Evolutionary conservation across 495 filamentous ascomycete genomes (phyloP).

Genomic region (Astrothelium macrocarpum): DNA sequence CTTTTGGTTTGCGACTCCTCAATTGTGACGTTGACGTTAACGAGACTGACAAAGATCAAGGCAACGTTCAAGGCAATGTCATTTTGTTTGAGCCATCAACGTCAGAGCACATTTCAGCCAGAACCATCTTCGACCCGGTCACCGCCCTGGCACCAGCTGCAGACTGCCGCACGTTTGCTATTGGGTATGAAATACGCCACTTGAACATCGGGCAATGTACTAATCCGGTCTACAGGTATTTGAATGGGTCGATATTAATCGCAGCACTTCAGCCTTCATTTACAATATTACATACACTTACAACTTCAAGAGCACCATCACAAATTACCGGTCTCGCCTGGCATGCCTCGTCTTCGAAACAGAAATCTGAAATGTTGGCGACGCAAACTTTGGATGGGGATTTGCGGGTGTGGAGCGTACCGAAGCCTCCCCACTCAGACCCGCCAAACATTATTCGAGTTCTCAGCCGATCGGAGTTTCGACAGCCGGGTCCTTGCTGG

Average conservation of each 20-base stretch:
- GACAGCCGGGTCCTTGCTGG: conserved; percentile 75
- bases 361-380: conserved; percentile 97
- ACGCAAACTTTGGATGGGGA: conserved; percentile 88
- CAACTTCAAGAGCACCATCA: conserved; percentile 69
- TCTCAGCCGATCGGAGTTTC: conserved; percentile 69
- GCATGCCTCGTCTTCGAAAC: conserved; percentile 94
- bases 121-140: conserved; percentile 89
- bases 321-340: conserved; percentile 85
- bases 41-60: conserved; percentile 35
- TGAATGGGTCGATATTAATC: conserved; percentile 90
- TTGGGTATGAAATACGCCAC: conserved; percentile 59
- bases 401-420: conserved; percentile 90
- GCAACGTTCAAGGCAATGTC: conserved; percentile 82
- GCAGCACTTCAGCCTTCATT: conserved; percentile 84
- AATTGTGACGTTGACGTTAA: conserved; percentile 5
- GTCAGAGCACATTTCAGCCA: conserved; percentile 83
- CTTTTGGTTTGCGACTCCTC: conserved; percentile 60
- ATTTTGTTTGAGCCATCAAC: conserved; percentile 90
- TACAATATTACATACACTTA: conserved; percentile 88
- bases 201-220: too few relatives aligned
- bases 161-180: conserved; percentile 95
- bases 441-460: conserved; percentile 78
- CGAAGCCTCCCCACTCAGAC: conserved; percentile 70
- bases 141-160: conserved; percentile 79
- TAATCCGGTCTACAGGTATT: conserved; percentile 51